Percentiles rank a stretch among this genome's conserved stretches.
These are phyloP conservation scores for Scutellaria galericulata DNA, from an alignment of 257 asterid genomes.

Conservation along the genomic window DNA sequence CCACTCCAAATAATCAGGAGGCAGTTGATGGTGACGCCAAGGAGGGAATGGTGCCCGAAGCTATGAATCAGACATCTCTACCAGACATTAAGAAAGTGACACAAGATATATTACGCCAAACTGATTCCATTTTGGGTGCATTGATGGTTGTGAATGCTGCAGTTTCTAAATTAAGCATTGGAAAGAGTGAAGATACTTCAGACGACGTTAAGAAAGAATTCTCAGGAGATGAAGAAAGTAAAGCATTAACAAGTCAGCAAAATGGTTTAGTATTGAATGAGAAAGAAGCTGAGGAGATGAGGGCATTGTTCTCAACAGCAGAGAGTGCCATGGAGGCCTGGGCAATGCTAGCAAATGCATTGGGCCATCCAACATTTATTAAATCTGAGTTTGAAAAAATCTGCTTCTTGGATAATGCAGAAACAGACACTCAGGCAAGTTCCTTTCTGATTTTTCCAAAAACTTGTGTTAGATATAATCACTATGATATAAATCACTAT, in stretches of 20 bases:
- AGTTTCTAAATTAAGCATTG: slow-evolving; percentile 65
- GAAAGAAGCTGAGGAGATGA: slow-evolving; percentile 95
- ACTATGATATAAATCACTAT: background rate
- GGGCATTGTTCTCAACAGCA: slow-evolving; percentile 85
- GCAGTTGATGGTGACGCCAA: slow-evolving; percentile 39
- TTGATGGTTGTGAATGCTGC: slow-evolving; percentile 88
- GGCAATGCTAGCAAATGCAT: slow-evolving; percentile 94
- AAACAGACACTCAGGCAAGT: slow-evolving; percentile 93
- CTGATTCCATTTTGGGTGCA: slow-evolving; percentile 91
- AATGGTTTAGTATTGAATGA: slow-evolving; percentile 62
- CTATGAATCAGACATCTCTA: slow-evolving; percentile 48
- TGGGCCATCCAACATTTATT: slow-evolving; percentile 95
- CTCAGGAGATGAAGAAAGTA: slow-evolving; percentile 35
- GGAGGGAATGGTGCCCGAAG: slow-evolving; percentile 39
- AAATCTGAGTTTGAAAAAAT: slow-evolving; percentile 94
- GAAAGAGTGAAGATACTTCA: slow-evolving; percentile 53
- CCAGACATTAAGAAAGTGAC: slow-evolving; percentile 82
- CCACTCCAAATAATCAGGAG: slow-evolving; percentile 63
- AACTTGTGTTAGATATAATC: slow-evolving; percentile 3
- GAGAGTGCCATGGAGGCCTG: slow-evolving; percentile 99
- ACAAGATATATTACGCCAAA: slow-evolving; percentile 77
- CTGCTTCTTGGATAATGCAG: slow-evolving; percentile 85
- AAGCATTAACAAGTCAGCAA: slow-evolving; percentile 32
- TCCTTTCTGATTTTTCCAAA: slow-evolving; percentile 23
- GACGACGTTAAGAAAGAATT: slow-evolving; percentile 40